phyloP scores from a whole-genome alignment of 2,329 filamentous ascomycete species.

The Ophiostoma montium region DNA sequence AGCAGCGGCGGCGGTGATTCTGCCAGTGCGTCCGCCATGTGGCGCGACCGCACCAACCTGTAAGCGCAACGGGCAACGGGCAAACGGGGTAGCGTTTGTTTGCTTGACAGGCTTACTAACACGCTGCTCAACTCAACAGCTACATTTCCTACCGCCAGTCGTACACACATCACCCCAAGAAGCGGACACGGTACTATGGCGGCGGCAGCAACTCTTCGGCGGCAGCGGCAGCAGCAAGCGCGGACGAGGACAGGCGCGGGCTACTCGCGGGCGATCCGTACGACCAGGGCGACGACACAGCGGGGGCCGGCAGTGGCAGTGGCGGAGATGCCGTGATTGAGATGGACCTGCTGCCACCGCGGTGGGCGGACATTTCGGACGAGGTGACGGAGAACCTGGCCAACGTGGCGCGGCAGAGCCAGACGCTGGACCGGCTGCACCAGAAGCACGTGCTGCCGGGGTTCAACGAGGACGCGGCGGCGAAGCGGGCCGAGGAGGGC shows the following conservation, averaged over 20 bases:
- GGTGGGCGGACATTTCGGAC: conserved; percentile 92
- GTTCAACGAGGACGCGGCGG: conserved; percentile 78
- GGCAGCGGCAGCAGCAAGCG: conserved; percentile 35
- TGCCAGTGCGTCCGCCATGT: conserved; percentile 58
- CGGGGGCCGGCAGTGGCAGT: too few relatives aligned
- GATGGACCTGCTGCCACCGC: conserved; percentile 90
- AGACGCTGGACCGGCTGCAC: conserved; percentile 79
- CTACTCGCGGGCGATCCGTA: conserved; percentile 70
- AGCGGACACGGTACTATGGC: conserved; percentile 57
- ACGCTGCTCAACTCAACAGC: conserved; percentile 40
- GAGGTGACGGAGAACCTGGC: conserved; percentile 75
- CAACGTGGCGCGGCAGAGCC: conserved; percentile 69
- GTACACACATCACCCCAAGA: conserved; percentile 85
- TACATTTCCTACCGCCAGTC: conserved; percentile 99
- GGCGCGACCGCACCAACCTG: conserved; percentile 98
- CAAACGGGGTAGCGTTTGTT: too few relatives aligned
- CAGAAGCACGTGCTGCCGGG: conserved; percentile 94
- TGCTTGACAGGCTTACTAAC: too few relatives aligned
- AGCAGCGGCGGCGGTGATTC: conserved; percentile 12
- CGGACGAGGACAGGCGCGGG: conserved; percentile 49
- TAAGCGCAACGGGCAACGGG: conserved; percentile 30
- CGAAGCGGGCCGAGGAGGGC: conserved; percentile 72
- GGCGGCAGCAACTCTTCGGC: conserved; percentile 20
- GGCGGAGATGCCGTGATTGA: conserved; percentile 92
- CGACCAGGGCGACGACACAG: conserved; percentile 56